phyloP scores from a whole-genome alignment of 768 basidiomycete species.

The Daedaleopsis sinensis region DNA sequence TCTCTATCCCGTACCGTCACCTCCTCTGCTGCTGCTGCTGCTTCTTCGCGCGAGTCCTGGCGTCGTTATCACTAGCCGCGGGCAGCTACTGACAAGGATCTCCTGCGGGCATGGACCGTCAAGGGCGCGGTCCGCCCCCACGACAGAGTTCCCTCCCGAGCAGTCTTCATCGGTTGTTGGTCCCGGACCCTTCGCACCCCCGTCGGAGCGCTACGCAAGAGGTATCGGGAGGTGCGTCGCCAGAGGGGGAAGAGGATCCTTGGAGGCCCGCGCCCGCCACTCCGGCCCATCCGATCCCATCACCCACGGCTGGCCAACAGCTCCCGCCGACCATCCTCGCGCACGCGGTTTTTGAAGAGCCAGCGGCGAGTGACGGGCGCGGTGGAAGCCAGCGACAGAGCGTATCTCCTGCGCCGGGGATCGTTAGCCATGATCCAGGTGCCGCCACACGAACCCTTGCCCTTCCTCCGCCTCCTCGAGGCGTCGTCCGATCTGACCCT shows the following conservation, averaged over 20 bases:
- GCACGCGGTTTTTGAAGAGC: not conserved
- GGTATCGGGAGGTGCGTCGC: not conserved
- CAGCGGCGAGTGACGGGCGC: not conserved
- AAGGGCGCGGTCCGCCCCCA: constrained; percentile 15
- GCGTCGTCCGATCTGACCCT: constrained; percentile 12
- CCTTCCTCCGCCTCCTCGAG: constrained; percentile 5
- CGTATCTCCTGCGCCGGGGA: not conserved
- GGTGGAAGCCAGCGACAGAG: not conserved
- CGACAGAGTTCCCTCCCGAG: constrained; percentile 20
- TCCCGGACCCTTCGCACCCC: constrained; percentile 10
- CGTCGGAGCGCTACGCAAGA: constrained; percentile 4
- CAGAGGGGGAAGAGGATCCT: not conserved
- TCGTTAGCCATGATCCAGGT: constrained; percentile 5
- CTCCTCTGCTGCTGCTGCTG: constrained; percentile 14
- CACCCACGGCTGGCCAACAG: constrained; percentile 2
- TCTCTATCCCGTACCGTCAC: constrained; percentile 13
- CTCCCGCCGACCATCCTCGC: constrained; percentile 12
- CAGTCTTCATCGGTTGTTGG: constrained; percentile 19
- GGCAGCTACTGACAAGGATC: constrained; percentile 2
- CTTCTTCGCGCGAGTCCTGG: constrained; percentile 12
- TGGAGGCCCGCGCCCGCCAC: not conserved
- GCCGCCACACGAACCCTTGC: not conserved
- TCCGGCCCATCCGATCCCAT: constrained; percentile 2
- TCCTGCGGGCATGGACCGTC: constrained; percentile 18
- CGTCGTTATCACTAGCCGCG: constrained; percentile 9